Evolutionary conservation across 2,329 filamentous ascomycete genomes (phyloP).

Genomic region (Myriosclerotinia scirpicola): DNA sequence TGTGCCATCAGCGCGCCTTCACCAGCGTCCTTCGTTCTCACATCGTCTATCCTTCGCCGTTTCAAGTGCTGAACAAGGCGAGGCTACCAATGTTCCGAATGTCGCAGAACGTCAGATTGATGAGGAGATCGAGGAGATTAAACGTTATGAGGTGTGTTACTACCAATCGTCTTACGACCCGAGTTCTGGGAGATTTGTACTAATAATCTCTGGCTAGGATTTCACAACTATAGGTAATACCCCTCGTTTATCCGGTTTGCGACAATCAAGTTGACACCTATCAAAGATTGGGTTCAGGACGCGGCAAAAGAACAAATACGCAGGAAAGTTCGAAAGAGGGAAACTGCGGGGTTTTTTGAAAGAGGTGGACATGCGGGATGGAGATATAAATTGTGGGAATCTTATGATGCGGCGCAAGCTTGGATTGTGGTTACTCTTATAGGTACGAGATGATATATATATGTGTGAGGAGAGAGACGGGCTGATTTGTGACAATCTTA

Average conservation of each 20-base stretch:
- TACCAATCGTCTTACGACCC: not conserved
- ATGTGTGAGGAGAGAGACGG: not conserved
- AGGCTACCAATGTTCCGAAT: constrained; percentile 51
- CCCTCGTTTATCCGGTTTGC: constrained; percentile 22
- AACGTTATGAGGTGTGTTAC: constrained; percentile 76
- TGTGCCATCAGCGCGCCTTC: constrained; percentile 33
- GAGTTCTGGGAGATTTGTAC: not conserved
- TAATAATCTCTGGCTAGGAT: constrained; percentile 53
- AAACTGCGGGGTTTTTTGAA: constrained; percentile 69
- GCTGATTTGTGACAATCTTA: constrained; percentile 31
- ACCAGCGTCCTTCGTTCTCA: constrained; percentile 35
- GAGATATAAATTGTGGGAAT: constrained; percentile 77
- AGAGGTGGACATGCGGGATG: constrained; percentile 68
- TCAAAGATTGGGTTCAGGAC: constrained; percentile 94
- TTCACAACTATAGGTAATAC: constrained; percentile 83
- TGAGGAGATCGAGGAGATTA: constrained; percentile 96
- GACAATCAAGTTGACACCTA: constrained; percentile 41
- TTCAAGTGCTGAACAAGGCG: constrained; percentile 63
- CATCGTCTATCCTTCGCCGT: constrained; percentile 65
- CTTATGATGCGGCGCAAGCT: constrained; percentile 93
- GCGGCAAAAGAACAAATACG: constrained; percentile 85
- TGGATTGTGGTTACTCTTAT: constrained; percentile 98
- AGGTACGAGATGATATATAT: constrained; percentile 42
- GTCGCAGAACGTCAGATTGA: constrained; percentile 71
- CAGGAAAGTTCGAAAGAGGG: constrained; percentile 71